Percentiles rank a stretch among this genome's conserved stretches.
Evolutionary conservation across 495 filamentous ascomycete species (phyloP).

Genomic region (Aspergillus campestris): DNA sequence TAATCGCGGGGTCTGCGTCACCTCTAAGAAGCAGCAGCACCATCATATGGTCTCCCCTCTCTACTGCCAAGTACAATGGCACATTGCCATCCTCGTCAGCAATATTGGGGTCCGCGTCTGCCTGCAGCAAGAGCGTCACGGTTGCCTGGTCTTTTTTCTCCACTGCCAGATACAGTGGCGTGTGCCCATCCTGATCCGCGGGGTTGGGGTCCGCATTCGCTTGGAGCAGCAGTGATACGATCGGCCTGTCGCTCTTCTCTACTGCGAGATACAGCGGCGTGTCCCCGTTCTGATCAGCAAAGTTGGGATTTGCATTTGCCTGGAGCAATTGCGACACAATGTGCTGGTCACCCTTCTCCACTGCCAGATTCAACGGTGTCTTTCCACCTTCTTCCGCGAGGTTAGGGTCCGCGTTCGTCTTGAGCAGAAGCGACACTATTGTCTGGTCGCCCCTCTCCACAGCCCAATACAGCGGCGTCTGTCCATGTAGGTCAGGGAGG

Average conservation of each 20-base stretch:
- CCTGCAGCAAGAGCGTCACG: constrained; percentile 22
- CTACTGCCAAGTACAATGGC: constrained; percentile 9
- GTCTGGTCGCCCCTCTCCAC: constrained; percentile 15
- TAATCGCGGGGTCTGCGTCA: background rate
- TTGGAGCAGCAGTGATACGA: constrained; percentile 15
- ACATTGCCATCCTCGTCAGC: constrained; percentile 6
- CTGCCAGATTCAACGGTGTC: constrained; percentile 21
- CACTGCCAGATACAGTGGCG: constrained; percentile 20
- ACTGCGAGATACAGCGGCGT: constrained; percentile 21
- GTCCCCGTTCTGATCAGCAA: constrained; percentile 10
- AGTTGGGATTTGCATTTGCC: constrained; percentile 5
- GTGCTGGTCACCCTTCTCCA: constrained; percentile 10
- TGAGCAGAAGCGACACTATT: constrained; percentile 16
- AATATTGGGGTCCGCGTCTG: constrained; percentile 4
- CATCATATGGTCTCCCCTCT: background rate
- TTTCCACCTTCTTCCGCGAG: constrained; percentile 14
- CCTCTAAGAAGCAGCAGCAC: background rate
- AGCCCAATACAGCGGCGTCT: constrained; percentile 26
- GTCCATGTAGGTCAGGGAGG: constrained; percentile 17
- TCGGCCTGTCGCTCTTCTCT: constrained; percentile 13
- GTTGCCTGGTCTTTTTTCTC: constrained; percentile 17
- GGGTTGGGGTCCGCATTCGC: constrained; percentile 13
- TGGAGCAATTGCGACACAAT: constrained; percentile 17
- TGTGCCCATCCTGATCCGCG: constrained; percentile 13
- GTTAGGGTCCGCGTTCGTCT: constrained; percentile 10